phyloP scores from a whole-genome alignment of 768 basidiomycete genomes.

The Dioszegia crocea region DNA sequence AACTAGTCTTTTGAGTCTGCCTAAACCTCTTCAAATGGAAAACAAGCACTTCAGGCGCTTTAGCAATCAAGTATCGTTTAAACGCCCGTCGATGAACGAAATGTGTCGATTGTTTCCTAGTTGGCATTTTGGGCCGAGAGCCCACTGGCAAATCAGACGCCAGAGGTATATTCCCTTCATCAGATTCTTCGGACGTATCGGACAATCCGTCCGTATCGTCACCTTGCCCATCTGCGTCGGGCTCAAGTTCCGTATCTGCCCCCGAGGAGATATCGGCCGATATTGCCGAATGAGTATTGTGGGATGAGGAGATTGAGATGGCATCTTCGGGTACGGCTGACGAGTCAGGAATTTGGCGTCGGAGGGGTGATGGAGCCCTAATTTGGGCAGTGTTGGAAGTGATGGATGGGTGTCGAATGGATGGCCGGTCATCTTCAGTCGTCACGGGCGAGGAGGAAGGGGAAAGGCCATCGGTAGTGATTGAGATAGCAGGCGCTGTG shows the following conservation, averaged over 20 bases:
- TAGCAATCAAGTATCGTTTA: slow-evolving; percentile 87
- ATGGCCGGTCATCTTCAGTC: slow-evolving; percentile 1
- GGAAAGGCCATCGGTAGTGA: slow-evolving; percentile 7
- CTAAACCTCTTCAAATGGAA: slow-evolving; percentile 94
- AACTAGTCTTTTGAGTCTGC: slow-evolving; percentile 60
- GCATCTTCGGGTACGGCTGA: not conserved
- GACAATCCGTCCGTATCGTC: slow-evolving; percentile 33
- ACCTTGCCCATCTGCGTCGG: slow-evolving; percentile 12
- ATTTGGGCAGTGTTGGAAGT: slow-evolving; percentile 6
- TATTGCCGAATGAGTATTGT: not conserved
- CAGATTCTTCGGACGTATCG: slow-evolving; percentile 28
- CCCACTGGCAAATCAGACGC: slow-evolving; percentile 2
- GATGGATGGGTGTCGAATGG: slow-evolving; percentile 10
- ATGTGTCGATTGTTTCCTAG: slow-evolving; percentile 54
- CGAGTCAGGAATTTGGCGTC: slow-evolving; percentile 11
- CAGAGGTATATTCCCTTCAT: not conserved
- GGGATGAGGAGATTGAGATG: slow-evolving; percentile 6
- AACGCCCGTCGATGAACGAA: slow-evolving; percentile 77
- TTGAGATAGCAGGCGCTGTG: slow-evolving; percentile 20
- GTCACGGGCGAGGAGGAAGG: too few relatives aligned
- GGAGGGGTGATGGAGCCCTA: slow-evolving; percentile 35
- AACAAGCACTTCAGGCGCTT: slow-evolving; percentile 73
- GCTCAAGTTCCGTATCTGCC: slow-evolving; percentile 2
- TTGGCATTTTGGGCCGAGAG: slow-evolving; percentile 25
- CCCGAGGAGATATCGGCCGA: not conserved